phyloP scores from a whole-genome alignment of 345 rosid genomes.

The Bretschneidera sinensis region DNA sequence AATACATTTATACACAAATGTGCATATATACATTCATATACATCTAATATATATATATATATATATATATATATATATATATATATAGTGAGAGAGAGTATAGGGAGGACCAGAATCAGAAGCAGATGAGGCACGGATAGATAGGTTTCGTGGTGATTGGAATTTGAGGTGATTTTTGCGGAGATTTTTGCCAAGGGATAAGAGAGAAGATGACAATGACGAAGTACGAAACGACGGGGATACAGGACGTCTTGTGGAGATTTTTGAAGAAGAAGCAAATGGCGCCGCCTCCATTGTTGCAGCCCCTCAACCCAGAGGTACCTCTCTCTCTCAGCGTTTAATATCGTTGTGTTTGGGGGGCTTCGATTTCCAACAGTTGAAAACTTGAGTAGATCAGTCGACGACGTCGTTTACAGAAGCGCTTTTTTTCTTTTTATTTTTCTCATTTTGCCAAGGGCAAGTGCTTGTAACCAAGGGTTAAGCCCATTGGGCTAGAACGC shows the following conservation, averaged over 20 bases:
- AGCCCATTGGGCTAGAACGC: too few species aligned
- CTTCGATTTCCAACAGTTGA: too few species aligned
- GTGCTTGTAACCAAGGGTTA: too few species aligned
- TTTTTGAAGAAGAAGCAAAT: conserved; percentile 3
- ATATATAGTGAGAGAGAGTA: neutral
- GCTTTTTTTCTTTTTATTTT: too few species aligned
- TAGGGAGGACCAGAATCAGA: conserved; percentile 55
- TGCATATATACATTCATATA: too few species aligned
- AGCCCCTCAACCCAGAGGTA: neutral
- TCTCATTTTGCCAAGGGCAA: too few species aligned
- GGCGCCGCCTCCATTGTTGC: conserved; percentile 12
- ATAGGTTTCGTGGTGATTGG: conserved; percentile 36
- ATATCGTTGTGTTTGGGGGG: too few species aligned
- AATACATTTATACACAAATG: too few species aligned
- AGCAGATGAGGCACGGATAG: conserved; percentile 52
- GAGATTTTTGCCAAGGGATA: conserved; percentile 17
- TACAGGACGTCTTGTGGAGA: neutral
- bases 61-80: too few species aligned
- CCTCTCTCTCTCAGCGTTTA: neutral
- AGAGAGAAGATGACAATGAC: conserved; percentile 22
- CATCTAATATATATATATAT: too few species aligned
- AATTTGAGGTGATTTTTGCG: conserved; percentile 29
- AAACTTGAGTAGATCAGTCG: too few species aligned
- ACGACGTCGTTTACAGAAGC: too few species aligned
- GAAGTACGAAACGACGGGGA: conserved; percentile 10